Evolutionary conservation across 1,284 basidiomycete genomes (phyloP).

Genomic region (Cystobasidium slooffiae): DNA sequence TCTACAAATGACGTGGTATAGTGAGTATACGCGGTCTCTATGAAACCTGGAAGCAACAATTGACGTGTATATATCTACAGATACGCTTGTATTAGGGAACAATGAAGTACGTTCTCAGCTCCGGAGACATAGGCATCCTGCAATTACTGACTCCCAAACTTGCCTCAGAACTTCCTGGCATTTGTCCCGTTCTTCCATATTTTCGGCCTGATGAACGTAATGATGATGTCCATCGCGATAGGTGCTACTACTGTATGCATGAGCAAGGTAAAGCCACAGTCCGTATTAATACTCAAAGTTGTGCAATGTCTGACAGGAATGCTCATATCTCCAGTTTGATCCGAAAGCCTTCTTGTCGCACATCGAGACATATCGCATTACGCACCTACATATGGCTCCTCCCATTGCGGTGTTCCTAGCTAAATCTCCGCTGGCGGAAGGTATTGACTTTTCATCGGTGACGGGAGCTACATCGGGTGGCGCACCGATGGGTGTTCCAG

Average conservation of each 20-base stretch:
- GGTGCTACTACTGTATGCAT: constrained; percentile 57
- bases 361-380: constrained; percentile 55
- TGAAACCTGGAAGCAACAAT: constrained; percentile 22
- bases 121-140: constrained; percentile 56
- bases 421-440: constrained; percentile 46
- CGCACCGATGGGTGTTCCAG: constrained; percentile 56
- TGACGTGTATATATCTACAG: neutral
- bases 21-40: constrained; percentile 47
- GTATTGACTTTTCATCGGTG: constrained; percentile 56
- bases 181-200: constrained; percentile 55
- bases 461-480: constrained; percentile 57
- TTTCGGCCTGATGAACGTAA: constrained; percentile 53
- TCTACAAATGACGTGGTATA: constrained; percentile 53
- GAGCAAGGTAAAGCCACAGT: constrained; percentile 53
- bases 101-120: constrained; percentile 43
- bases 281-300: too few relatives aligned
- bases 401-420: constrained; percentile 58
- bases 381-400: constrained; percentile 58
- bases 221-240: constrained; percentile 53
- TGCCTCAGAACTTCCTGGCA: constrained; percentile 50
- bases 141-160: constrained; percentile 52
- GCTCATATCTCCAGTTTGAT: constrained; percentile 55
- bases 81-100: constrained; percentile 7
- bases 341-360: constrained; percentile 55
- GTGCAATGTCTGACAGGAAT: neutral